Percentiles rank a stretch among this genome's conserved stretches.
Conservation (phyloP, 1,139 yeast genomes). For the Taphrina flavorubra region DNA sequence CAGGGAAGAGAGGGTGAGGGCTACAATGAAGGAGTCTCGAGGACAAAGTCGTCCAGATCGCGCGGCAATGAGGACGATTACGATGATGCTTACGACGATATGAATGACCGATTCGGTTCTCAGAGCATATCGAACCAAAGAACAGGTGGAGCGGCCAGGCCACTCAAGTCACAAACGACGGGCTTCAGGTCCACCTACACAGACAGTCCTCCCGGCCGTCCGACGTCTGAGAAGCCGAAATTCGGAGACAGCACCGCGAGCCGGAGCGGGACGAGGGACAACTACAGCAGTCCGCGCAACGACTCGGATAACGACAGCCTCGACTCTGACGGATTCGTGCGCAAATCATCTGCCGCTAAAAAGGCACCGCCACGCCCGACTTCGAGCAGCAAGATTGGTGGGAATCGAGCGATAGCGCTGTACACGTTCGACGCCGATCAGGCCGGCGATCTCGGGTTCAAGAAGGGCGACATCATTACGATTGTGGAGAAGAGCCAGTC, state of each 20-base stretch:
- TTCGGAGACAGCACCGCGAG: constrained; percentile 7
- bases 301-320: constrained; percentile 25
- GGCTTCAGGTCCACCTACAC: constrained; percentile 37
- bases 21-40: constrained; percentile 46
- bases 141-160: constrained; percentile 26
- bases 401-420: constrained; percentile 72
- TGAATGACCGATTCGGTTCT: constrained; percentile 42
- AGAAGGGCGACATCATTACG: constrained; percentile 92
- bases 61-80: constrained; percentile 57
- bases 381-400: constrained; percentile 38
- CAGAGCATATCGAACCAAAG: constrained; percentile 41
- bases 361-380: constrained; percentile 30
- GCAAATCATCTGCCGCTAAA: constrained; percentile 6
- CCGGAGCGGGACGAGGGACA: background rate
- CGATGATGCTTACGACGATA: constrained; percentile 52
- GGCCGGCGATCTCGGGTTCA: constrained; percentile 85
- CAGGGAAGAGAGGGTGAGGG: constrained; percentile 42
- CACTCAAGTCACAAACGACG: constrained; percentile 31
- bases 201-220: constrained; percentile 48
- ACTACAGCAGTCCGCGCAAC: constrained; percentile 4
- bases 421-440: constrained; percentile 90
- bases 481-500: constrained; percentile 84
- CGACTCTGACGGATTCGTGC: constrained; percentile 32
- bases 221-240: constrained; percentile 41
- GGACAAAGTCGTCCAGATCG: constrained; percentile 48